These are phyloP conservation scores for Phoenix roebelenii DNA, from an alignment of 176 grass and related monocot species.

Conservation along the genomic window DNA sequence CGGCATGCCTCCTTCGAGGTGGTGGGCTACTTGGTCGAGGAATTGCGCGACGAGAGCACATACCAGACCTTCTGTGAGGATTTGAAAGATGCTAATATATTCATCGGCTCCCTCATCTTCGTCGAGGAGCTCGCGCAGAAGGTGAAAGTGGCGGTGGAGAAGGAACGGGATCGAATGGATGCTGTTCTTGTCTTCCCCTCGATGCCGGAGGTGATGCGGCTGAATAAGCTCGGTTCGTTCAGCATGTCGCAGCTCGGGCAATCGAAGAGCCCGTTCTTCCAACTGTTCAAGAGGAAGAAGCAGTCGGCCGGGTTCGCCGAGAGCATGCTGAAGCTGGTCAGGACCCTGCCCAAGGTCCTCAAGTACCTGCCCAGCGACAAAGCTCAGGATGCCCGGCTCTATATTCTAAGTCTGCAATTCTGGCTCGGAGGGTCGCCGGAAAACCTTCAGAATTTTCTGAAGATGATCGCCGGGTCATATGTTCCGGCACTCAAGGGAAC, in stretches of 20 bases:
- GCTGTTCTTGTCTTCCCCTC: slow-evolving; percentile 96
- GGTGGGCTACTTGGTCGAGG: slow-evolving; percentile 87
- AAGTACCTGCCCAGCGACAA: slow-evolving; percentile 98
- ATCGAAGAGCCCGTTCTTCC: slow-evolving; percentile 99
- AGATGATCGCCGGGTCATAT: slow-evolving; percentile 86
- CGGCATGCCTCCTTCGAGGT: slow-evolving; percentile 71
- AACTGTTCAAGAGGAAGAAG: slow-evolving; percentile 96
- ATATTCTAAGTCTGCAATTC: slow-evolving; percentile 98
- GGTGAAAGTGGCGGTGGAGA: slow-evolving; percentile 63
- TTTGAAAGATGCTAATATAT: slow-evolving; percentile 75
- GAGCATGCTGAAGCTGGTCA: slow-evolving; percentile 96
- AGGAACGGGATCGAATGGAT: slow-evolving; percentile 77
- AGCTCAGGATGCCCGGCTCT: slow-evolving; percentile 93
- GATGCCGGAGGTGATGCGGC: slow-evolving; percentile 98
- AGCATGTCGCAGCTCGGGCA: slow-evolving; percentile 97
- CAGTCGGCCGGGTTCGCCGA: slow-evolving; percentile 75
- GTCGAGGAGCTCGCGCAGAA: slow-evolving; percentile 96
- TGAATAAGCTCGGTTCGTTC: slow-evolving; percentile 98
- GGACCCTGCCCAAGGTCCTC: slow-evolving; percentile 95
- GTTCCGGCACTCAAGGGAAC: slow-evolving; percentile 50
- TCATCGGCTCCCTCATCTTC: slow-evolving; percentile 99
- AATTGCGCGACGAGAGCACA: slow-evolving; percentile 65
- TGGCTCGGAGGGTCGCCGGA: slow-evolving; percentile 96
- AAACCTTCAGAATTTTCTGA: slow-evolving; percentile 95
- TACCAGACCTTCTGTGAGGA: slow-evolving; percentile 74